Percentiles rank a stretch among this genome's conserved stretches.
These are phyloP conservation scores for Vigna unguiculata DNA, from an alignment of 306 rosid genomes.

Conservation along the genomic window DNA sequence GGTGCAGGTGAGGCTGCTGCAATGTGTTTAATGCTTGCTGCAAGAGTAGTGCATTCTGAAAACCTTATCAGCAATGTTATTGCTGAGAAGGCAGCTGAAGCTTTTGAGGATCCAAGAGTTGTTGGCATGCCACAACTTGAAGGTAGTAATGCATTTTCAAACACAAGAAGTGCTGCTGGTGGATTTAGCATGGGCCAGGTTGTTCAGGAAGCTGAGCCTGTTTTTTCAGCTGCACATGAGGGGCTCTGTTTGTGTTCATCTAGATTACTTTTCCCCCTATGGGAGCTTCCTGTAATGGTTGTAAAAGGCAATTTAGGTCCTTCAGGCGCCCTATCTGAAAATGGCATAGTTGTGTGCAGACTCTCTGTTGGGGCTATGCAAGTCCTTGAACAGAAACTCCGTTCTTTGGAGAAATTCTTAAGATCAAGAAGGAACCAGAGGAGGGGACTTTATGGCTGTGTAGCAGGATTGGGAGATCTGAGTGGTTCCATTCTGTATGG, in stretches of 20 bases:
- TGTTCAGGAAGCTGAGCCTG: conserved; percentile 98
- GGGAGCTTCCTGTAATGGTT: conserved; percentile 96
- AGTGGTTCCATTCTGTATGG: conserved; percentile 92
- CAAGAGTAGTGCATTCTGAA: conserved; percentile 84
- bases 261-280: conserved; percentile 90
- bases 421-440: conserved; percentile 94
- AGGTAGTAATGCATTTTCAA: conserved; percentile 81
- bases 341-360: conserved; percentile 81
- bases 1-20: conserved; percentile 98
- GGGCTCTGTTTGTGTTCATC: conserved; percentile 95
- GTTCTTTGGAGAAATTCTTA: conserved; percentile 80
- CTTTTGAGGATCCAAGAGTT: conserved; percentile 94
- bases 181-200: conserved; percentile 99
- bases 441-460: conserved; percentile 98
- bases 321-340: conserved; percentile 57
- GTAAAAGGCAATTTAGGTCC: conserved; percentile 71
- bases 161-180: conserved; percentile 81
- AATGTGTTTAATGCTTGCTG: conserved; percentile 95
- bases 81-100: conserved; percentile 95
- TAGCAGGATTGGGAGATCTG: conserved; percentile 91
- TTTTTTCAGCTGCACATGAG: conserved; percentile 98
- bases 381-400: conserved; percentile 86
- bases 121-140: conserved; percentile 99
- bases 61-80: conserved; percentile 74
- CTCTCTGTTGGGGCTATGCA: conserved; percentile 91